Evolutionary conservation across 129 eudicot genomes (phyloP), one percentile per base, ranked within the genome.

Genomic region (Logfia minima): DNA sequence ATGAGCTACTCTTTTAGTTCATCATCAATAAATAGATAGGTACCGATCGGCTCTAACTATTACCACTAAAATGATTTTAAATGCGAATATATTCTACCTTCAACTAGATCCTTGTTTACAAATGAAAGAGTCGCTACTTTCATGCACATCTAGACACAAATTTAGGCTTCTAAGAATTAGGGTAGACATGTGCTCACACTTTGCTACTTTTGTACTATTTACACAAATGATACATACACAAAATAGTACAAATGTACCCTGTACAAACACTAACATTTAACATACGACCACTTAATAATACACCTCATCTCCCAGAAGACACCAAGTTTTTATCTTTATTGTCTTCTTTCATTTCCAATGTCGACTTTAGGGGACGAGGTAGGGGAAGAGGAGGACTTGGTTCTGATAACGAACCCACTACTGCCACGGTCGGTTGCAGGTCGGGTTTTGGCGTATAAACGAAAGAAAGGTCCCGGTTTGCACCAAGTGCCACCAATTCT

Each of bases 381-480:
- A 80, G 86, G 4, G 85, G 86, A 55, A 82, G 88, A 5, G 89
- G 84, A 5, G 56, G 73, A 45, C 72, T 51, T 9, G 63, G 43
- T 56, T 55, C 60, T 8, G 51, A 34, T 29, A 45, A 31, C 0
- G 69, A 21, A n/a, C 79, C 21, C 6, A 74, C 32, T 13, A 67
- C 74, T 1, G 81, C 26, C 60, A 67, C 43, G 0, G 66, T 8
- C 18, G 31, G 58, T 58, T 74, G 62, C 8, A 18, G 80, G 72
- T 77, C 84, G 0, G 78, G 77, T 77, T 86, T 77, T 41, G 90
- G 89, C 48, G 83, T 53, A 71, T 81, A 86, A 21, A 61, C 75
- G 71, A 91, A 90, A 5, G 88, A 61, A 68, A 91, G 93, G 43
- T 88, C 88, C 64, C 60, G 84, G 78, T 88, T 88, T 29, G 96